Base-by-base conservation (phyloP, 768 basidiomycete species). In the Lactarius indigo region DNA sequence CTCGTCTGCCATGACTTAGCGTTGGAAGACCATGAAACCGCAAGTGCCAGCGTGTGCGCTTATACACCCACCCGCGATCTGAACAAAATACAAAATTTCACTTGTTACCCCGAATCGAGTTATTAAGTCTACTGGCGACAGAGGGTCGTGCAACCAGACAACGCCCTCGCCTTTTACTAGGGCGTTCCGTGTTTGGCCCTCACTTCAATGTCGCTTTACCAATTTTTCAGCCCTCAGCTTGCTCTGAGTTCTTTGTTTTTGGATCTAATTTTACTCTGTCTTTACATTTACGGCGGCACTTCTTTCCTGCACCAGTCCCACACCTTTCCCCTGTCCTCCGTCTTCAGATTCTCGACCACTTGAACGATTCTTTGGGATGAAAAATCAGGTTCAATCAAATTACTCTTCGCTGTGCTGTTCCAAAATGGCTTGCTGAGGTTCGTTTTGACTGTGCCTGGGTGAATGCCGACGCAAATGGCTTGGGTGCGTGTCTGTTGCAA, bases 121-220 rank as follows among this genome's bases (percentile, higher is more conserved):
- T 13, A 0, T 57, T 1, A 2, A 0, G 0, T 0, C 0, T 5
- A 5, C 17, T 65, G 70, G 83, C 80, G 82, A 78, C 80, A 82
- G 81, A 78, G 81, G 81, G 79, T 76, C 73, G 76, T 79, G 77
- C 84, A 84, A 85, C 68, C 79, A 82, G 79, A 84, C 81, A 83
- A 82, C 81, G 82, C 84, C 84, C 84, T 85, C 84, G 84, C 84
- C 84, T 85, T 85, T 85, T 85, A 85, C 84, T 85, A 85, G 84
- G 84, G 84, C 82, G 81, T 83, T 84, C 84, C 82, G 84, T 85
- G 83, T 82, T 74, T 73, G 75, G 76, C 79, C 81, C 78, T 80
- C 78, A 76, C 69, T 71, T 68, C 30, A 82, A 81, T 80, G 78
- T 79, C 79, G 82, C 80, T 77, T 78, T 78, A 57, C 77, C 77